A percentile compares a stretch with the other conserved stretches of the same genome.
Evolutionary conservation across 441 rosid genomes (phyloP).

Genomic region (Isatis lusitanica): DNA sequence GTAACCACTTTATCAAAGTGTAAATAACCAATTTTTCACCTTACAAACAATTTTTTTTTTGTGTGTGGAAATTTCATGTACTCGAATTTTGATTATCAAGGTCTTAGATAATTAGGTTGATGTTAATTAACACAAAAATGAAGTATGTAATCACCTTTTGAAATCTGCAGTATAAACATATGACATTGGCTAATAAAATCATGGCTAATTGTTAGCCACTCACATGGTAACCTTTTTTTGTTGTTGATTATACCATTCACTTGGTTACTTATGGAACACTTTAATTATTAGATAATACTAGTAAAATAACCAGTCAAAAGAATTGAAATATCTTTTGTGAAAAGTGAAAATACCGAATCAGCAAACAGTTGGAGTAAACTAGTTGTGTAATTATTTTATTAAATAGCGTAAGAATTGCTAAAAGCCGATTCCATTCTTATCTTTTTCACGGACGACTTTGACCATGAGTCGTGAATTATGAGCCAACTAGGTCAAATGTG

Average conservation of each 20-base stretch:
- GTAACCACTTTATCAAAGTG: not conserved
- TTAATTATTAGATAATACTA: not conserved
- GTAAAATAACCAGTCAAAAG: not conserved
- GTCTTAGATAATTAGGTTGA: not conserved
- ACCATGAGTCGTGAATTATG: slow-evolving; percentile 4
- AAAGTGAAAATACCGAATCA: not conserved
- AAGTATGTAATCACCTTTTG: not conserved
- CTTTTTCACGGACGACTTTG: slow-evolving; percentile 18
- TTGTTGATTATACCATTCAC: not conserved
- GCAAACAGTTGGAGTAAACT: not conserved
- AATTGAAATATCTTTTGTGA: not conserved
- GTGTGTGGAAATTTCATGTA: no score
- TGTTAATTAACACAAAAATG: not conserved
- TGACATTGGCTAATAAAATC: not conserved
- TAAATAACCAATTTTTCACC: not conserved
- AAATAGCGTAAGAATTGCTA: slow-evolving; percentile 7
- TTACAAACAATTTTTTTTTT: no score
- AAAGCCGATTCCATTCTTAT: slow-evolving; percentile 10
- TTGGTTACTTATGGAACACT: not conserved
- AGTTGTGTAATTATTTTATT: not conserved
- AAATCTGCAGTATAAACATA: not conserved
- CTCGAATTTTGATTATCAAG: not conserved
- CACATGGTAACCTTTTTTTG: not conserved
- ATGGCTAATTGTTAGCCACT: not conserved
- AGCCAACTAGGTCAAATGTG: slow-evolving; percentile 2